These are phyloP conservation scores for Urostyla sp. DNA, from an alignment of 73 alveolate species.

Conservation along the genomic window DNA sequence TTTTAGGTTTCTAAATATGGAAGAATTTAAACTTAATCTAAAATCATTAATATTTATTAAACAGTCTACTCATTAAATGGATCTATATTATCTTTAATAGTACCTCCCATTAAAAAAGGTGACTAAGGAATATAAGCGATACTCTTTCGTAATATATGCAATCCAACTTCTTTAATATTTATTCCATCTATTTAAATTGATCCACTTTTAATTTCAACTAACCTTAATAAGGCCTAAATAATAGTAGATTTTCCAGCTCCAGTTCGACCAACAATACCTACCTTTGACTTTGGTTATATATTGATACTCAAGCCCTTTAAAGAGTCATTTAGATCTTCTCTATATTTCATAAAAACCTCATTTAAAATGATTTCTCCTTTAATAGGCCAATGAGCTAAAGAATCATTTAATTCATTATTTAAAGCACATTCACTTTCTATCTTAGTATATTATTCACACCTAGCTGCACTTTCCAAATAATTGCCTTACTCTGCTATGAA, in stretches of 20 bases:
- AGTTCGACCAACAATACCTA: conserved; percentile 71
- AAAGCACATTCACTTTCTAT: conserved; percentile 51
- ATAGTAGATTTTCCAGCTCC: conserved; percentile 72
- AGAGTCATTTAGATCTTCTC: conserved; percentile 78
- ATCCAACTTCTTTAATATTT: conserved; percentile 48
- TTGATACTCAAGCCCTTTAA: conserved; percentile 75
- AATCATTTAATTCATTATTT: background rate
- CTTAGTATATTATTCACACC: conserved; percentile 28
- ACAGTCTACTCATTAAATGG: conserved; percentile 40
- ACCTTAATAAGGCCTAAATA: conserved; percentile 53
- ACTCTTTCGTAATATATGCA: conserved; percentile 72
- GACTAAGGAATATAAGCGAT: conserved; percentile 86
- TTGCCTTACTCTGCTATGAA: conserved; percentile 16
- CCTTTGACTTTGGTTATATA: conserved; percentile 76
- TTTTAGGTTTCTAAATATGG: conserved; percentile 1
- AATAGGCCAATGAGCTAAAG: conserved; percentile 63
- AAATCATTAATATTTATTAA: background rate
- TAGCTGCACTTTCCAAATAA: conserved; percentile 34
- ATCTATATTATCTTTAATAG: conserved; percentile 63
- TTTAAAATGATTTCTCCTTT: conserved; percentile 81
- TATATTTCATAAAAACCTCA: conserved; percentile 83
- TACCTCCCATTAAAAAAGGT: conserved; percentile 78
- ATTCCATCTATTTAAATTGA: conserved; percentile 56
- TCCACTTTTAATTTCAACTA: conserved; percentile 50
- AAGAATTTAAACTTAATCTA: background rate